Base-by-base conservation (phyloP, 192 early-diverging fungal genomes). In the Coemansia sp. region DNA sequence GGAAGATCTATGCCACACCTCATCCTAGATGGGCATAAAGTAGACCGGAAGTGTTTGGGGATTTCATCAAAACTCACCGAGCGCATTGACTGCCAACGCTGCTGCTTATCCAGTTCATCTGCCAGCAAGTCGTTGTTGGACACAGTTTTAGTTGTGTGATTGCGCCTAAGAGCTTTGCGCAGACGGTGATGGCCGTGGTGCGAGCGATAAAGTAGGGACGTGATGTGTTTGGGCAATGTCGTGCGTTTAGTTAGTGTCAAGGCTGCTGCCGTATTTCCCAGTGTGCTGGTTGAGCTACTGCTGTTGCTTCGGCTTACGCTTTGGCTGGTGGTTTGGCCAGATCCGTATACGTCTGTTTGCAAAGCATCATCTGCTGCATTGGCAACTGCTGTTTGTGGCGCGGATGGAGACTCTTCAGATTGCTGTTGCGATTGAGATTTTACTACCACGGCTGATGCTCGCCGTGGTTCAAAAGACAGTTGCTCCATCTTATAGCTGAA, bases 131-230 rank as follows among this genome's bases (percentile, higher is more conserved):
- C 63, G 39, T 72, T 72, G 48, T 72, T 57, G 12, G 70, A 53
- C n/a, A 72, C 40, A 3, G 70, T 72, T 38, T 58, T 72, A 2
- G 70, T 72, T 0, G 65, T 68, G 53, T 68, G 45, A 36, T 68
- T 68, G 42, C 61, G 55, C 13, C 60, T 41, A 20, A 75, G 49
- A 14, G 52, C 20, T 47, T 13, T n/a, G 6, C 30, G 13, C 2
- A 33, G 12, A 14, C 55, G 43, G 31, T 28, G 49, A 28, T 28
- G 15, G 31, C 31, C 15, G 49, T 36, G 55, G 13, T 46, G 41
- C 6, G 55, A 15, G 19, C 28, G 55, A 3, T 46, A 43, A 18
- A 36, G 15, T 31, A 46, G 33, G 13, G 55, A 53, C 1, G 31
- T 7, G 3, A 46, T 38, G 55, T 44, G 55, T 16, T 46, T 46